These are phyloP conservation scores for Brassica incana DNA, from an alignment of 345 rosid species.

Conservation along the genomic window DNA sequence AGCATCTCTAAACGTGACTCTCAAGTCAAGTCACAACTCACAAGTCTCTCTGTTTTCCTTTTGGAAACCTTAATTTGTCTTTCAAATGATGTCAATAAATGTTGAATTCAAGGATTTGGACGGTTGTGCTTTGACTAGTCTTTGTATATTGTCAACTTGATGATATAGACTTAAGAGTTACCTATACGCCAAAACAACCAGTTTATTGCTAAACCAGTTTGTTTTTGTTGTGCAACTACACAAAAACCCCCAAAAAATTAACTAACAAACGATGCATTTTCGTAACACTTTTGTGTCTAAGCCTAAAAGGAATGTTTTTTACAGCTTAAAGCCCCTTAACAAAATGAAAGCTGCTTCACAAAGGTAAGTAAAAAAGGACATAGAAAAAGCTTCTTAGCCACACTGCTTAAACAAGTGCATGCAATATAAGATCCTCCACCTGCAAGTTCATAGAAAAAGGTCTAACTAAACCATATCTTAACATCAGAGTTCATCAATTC, in stretches of 20 bases:
- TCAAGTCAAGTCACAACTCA: no score
- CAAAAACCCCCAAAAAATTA: not conserved
- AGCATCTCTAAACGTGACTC: no score
- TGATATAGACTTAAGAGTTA: no score
- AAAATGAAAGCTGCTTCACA: not conserved
- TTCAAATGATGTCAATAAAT: not conserved
- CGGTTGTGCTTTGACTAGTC: not conserved
- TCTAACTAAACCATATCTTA: not conserved
- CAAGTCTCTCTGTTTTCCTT: not conserved
- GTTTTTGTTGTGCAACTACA: not conserved
- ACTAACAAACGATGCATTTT: not conserved
- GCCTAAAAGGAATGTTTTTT: no score
- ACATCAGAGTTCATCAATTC: not conserved
- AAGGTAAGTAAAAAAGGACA: not conserved
- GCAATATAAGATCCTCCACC: not conserved
- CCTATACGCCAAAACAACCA: not conserved
- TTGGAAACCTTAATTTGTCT: not conserved
- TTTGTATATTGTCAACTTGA: not conserved
- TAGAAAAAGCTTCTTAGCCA: not conserved
- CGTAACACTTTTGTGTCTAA: not conserved
- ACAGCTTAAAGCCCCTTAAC: not conserved
- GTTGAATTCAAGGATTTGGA: not conserved
- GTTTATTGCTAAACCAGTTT: no score
- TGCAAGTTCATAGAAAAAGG: not conserved
- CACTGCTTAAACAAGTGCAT: not conserved